phyloP scores from a whole-genome alignment of 495 filamentous ascomycete genomes.

The Neurospora tetraspora region DNA sequence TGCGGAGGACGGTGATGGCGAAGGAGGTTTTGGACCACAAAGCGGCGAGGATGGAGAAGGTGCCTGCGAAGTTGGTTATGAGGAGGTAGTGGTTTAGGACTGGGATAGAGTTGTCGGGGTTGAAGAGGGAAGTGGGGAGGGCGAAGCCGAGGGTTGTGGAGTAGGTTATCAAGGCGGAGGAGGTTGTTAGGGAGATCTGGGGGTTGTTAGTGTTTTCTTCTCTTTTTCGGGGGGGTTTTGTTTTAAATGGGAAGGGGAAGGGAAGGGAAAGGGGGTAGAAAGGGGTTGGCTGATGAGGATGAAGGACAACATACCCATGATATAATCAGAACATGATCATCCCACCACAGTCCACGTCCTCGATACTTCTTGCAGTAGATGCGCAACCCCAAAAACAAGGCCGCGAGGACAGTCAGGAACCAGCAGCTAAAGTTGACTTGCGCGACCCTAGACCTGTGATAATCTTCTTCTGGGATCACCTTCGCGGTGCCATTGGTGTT shows the following conservation, averaged over 20 bases:
- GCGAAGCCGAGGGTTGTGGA: slow-evolving; percentile 21
- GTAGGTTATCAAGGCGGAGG: slow-evolving; percentile 61
- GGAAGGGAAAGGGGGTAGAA: background rate
- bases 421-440: slow-evolving; percentile 34
- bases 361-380: slow-evolving; percentile 26
- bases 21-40: slow-evolving; percentile 27
- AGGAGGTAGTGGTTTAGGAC: slow-evolving; percentile 16
- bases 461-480: background rate
- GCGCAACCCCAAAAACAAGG: slow-evolving; percentile 24
- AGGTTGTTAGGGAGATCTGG: slow-evolving; percentile 15
- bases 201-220: background rate
- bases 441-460: background rate
- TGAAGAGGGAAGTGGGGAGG: slow-evolving; percentile 16
- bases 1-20: slow-evolving; percentile 25
- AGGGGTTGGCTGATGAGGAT: background rate
- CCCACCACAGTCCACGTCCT: slow-evolving; percentile 26
- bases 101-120: background rate
- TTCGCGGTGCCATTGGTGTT: background rate
- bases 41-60: slow-evolving; percentile 25
- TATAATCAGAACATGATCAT: slow-evolving; percentile 28
- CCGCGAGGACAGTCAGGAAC: slow-evolving; percentile 24
- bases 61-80: slow-evolving; percentile 17
- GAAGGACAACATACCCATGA: slow-evolving; percentile 23
- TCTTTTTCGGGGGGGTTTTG: background rate
- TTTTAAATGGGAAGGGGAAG: background rate